These are phyloP conservation scores for Flaveria sonorensis DNA, from an alignment of 129 eudicot species.

Conservation along the genomic window DNA sequence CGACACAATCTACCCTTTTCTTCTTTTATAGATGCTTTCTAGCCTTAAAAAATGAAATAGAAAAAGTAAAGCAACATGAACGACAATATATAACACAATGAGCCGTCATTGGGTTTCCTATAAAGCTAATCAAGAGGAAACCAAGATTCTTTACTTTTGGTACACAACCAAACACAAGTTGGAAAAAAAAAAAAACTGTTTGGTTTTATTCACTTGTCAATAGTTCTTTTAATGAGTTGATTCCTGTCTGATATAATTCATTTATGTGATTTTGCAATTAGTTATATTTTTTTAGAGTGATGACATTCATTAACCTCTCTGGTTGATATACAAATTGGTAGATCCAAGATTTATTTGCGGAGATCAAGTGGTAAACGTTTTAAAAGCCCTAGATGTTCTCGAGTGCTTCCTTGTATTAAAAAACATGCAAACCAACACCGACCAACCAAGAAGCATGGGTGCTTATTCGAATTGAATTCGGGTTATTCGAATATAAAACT, in stretches of 20 bases:
- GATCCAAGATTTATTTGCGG: too few species aligned
- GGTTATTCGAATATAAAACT: too few species aligned
- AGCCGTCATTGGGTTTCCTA: conserved; percentile 23
- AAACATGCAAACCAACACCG: too few species aligned
- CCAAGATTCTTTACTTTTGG: conserved; percentile 25
- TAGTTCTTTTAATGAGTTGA: neutral
- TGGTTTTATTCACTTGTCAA: neutral
- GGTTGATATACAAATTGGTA: too few species aligned
- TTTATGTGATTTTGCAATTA: neutral
- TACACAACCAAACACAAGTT: conserved; percentile 13
- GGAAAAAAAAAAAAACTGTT: neutral
- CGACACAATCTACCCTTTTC: too few species aligned
- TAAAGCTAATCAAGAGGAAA: conserved; percentile 16
- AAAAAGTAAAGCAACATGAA: conserved; percentile 15
- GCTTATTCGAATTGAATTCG: too few species aligned
- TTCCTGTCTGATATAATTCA: neutral
- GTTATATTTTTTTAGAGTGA: neutral
- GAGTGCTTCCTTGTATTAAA: too few species aligned
- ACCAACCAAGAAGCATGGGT: too few species aligned
- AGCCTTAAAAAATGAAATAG: conserved; percentile 9
- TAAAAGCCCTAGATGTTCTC: too few species aligned
- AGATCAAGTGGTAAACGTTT: too few species aligned
- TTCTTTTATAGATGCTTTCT: conserved; percentile 13
- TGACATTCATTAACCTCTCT: neutral
- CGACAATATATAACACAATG: conserved; percentile 17